Evolutionary conservation across 1,284 basidiomycete genomes (phyloP).

Genomic region (Cerrena zonata): DNA sequence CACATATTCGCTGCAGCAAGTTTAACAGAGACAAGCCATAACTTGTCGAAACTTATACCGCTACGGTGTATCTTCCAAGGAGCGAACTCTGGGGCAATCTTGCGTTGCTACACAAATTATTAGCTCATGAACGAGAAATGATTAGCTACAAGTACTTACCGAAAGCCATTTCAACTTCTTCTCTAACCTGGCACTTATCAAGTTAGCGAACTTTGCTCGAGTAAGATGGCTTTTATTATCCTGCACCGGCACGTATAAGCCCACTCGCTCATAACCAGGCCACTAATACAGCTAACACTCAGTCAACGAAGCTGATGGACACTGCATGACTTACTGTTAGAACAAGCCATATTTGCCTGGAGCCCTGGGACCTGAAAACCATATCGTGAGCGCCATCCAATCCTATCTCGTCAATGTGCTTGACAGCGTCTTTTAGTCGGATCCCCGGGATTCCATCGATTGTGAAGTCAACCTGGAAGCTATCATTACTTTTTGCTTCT

Average conservation of each 20-base stretch:
- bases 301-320: background rate
- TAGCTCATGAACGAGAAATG: background rate
- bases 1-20: slow-evolving; percentile 7
- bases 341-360: background rate
- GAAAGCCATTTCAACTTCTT: background rate
- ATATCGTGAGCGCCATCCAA: background rate
- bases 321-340: background rate
- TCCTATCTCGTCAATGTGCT: background rate
- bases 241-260: background rate
- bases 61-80: background rate
- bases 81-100: background rate
- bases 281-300: background rate
- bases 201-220: background rate
- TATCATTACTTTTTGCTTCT: background rate
- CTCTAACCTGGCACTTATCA: background rate
- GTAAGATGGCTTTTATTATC: background rate
- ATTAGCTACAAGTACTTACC: too few species aligned
- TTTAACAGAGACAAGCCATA: slow-evolving; percentile 5
- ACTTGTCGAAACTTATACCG: slow-evolving; percentile 1
- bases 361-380: background rate
- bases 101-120: background rate
- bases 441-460: background rate
- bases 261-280: background rate
- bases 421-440: background rate
- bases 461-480: background rate